phyloP scores from a whole-genome alignment of 768 basidiomycete species.

The Boletus sensibilis region DNA sequence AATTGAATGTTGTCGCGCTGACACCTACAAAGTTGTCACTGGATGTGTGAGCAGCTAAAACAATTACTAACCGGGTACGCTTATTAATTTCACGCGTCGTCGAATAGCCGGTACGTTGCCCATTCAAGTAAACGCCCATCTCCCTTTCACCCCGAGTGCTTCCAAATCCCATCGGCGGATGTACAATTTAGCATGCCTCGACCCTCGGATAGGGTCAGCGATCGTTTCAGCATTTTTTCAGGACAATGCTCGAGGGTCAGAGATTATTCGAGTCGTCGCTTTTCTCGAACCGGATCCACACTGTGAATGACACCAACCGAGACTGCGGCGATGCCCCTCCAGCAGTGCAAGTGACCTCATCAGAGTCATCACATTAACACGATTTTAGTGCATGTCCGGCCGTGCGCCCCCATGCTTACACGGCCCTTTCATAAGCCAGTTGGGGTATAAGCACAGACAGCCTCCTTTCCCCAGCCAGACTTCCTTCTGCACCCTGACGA shows the following conservation, averaged over 20 bases:
- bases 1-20: background rate
- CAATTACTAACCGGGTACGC: background rate
- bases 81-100: slow-evolving; percentile 3
- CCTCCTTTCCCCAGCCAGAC: background rate
- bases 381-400: slow-evolving; percentile 33
- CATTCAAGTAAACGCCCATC: slow-evolving; percentile 6
- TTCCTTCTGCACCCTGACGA: slow-evolving; percentile 15
- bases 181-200: background rate
- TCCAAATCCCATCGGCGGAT: slow-evolving; percentile 2
- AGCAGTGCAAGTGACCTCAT: slow-evolving; percentile 29
- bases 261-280: background rate
- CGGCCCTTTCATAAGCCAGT: slow-evolving; percentile 28
- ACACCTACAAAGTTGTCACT: background rate
- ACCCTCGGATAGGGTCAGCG: slow-evolving; percentile 1
- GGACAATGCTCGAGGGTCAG: background rate
- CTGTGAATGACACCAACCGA: slow-evolving; percentile 11
- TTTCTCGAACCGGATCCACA: slow-evolving; percentile 15
- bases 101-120: slow-evolving; percentile 7
- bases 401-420: slow-evolving; percentile 16
- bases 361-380: slow-evolving; percentile 22
- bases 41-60: slow-evolving; percentile 3
- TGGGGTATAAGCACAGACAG: slow-evolving; percentile 14
- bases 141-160: background rate
- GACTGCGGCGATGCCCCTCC: slow-evolving; percentile 21
- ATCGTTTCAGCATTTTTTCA: background rate